Evolutionary conservation across 2,329 filamentous ascomycete species (phyloP).

Genomic region (Fusarium drepaniforme): DNA sequence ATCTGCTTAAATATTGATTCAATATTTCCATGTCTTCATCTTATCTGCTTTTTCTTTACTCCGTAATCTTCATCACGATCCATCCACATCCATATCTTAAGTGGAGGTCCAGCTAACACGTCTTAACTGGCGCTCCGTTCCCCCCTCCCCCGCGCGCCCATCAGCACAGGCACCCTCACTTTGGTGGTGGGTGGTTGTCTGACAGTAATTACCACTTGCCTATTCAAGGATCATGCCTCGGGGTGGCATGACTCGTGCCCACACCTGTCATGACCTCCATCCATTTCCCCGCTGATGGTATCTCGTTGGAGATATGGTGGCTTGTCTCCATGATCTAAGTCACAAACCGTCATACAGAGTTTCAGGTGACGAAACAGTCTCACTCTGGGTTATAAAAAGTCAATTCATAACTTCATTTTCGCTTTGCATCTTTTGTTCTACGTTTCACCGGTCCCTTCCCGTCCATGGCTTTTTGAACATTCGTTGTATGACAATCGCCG

Average conservation of each 20-base stretch:
- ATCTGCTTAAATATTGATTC: neutral
- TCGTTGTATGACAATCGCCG: neutral
- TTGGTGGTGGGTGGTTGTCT: neutral
- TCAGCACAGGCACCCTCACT: neutral
- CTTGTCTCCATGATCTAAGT: neutral
- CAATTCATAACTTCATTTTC: neutral
- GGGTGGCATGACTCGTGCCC: neutral
- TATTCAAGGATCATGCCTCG: neutral
- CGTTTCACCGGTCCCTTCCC: neutral
- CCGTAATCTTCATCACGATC: neutral
- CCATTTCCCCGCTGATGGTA: neutral
- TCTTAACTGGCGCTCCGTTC: neutral
- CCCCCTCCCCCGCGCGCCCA: neutral
- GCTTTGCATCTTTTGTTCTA: neutral
- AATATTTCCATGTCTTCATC: neutral
- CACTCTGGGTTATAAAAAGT: neutral
- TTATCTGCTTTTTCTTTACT: neutral
- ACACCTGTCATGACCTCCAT: neutral
- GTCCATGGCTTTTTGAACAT: neutral
- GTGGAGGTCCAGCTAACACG: neutral
- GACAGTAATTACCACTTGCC: conserved; percentile 1
- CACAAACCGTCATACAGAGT: neutral
- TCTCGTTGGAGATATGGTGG: neutral
- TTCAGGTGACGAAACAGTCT: neutral
- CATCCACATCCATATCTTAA: neutral